Base-by-base conservation (phyloP, 106 monocot genomes). In the Dendrobium catenatum region DNA sequence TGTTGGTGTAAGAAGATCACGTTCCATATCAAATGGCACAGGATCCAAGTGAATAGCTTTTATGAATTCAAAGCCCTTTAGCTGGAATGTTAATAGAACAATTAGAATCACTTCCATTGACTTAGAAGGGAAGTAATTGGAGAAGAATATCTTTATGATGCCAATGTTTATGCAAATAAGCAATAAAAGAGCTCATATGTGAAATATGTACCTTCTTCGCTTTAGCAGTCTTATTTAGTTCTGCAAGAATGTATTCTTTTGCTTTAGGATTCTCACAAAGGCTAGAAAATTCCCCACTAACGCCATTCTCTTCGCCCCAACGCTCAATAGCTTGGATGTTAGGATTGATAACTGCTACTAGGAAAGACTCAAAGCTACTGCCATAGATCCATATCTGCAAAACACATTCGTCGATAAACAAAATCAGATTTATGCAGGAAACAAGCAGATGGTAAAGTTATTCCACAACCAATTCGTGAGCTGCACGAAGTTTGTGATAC, bases 301-400 rank as follows among this genome's bases (percentile, higher is more conserved):
- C 75, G 7, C 88, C 90, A 81, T 91, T 90, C 31, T 88, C 86
- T 80, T 72, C 73, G 24, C 94, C 97, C 97, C 97, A 97, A 18
- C 31, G 83, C 74, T 89, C 89, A 41, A 97, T 88, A 84, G 91
- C 88, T 85, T 83, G 82, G 67, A 89, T 46, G 75, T 92, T 74
- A 41, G 97, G 97, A 85, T 97, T 97, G 46, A 85, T 73, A 79
- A 97, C 81, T 7, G 92, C 92, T 74, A 97, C 86, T 74, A 97
- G 92, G 79, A 68, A 94, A 13, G 97, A 90, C 79, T 97, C 89
- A 55, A 97, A 97, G 81, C 97, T 97, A 78, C 91, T 94, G 42
- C 97, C 97, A 82, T 97, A 97, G 2, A 97, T 68, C 97, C 97
- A 97, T 85, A 97, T 94, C 97, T 97, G 91, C 70, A 70, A 13